Conservation (phyloP, 106 monocot genomes). For the Alisma plantagoaquatica region DNA sequence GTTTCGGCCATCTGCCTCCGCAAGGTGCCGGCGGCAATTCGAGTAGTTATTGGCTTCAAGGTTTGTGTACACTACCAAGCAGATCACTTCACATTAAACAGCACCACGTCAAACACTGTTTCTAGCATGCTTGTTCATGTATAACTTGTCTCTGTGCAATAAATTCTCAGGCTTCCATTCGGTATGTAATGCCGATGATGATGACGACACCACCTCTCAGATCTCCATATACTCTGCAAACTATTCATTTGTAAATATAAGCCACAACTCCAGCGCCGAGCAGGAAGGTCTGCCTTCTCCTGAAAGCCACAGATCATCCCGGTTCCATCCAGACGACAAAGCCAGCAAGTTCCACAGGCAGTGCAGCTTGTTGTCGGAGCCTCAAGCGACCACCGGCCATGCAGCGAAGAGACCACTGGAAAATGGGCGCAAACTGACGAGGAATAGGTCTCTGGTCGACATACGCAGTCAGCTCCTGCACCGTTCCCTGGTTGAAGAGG, state of each 20-base stretch:
- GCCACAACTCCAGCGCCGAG: slow-evolving; percentile 45
- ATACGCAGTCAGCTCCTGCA: slow-evolving; percentile 58
- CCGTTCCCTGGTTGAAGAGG: slow-evolving; percentile 42
- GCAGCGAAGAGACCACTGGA: slow-evolving; percentile 8
- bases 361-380: slow-evolving; percentile 13
- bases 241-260: slow-evolving; percentile 60
- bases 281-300: slow-evolving; percentile 10
- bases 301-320: slow-evolving; percentile 10
- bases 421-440: slow-evolving; percentile 13
- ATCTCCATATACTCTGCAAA: slow-evolving; percentile 50
- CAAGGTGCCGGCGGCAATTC: slow-evolving; percentile 2
- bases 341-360: slow-evolving; percentile 15
- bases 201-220: slow-evolving; percentile 21
- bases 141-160: no score
- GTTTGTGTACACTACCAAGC: no score
- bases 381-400: not conserved
- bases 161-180: no score
- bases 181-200: not conserved
- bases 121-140: no score
- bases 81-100: no score
- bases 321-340: slow-evolving; percentile 28
- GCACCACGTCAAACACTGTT: no score
- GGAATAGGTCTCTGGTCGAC: slow-evolving; percentile 54
- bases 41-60: slow-evolving; percentile 33
- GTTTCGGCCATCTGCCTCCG: slow-evolving; percentile 7